Percentiles rank a stretch among this genome's conserved stretches.
These are phyloP conservation scores for Chlorella sp. DNA, from an alignment of 139 green algal genomes.

Conservation along the genomic window DNA sequence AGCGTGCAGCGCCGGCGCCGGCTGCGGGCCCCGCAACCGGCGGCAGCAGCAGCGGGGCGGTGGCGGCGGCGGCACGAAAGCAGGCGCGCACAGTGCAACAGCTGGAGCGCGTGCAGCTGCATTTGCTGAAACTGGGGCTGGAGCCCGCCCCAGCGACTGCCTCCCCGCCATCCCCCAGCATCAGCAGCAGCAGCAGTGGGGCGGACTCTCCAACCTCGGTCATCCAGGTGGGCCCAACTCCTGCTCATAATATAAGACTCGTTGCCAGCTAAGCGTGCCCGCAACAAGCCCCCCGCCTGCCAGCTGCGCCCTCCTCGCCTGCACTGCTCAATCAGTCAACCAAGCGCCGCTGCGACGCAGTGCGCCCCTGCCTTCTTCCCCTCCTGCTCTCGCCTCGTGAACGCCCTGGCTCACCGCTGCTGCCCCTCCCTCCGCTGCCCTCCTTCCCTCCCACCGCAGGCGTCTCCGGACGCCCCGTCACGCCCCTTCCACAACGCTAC, in stretches of 20 bases:
- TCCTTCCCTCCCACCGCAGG: background rate
- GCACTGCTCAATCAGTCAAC: too few relatives aligned
- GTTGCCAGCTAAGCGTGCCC: too few relatives aligned
- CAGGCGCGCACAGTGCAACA: background rate
- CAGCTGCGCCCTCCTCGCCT: too few relatives aligned
- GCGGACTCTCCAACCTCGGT: background rate
- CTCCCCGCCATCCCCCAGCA: background rate
- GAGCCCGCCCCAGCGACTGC: background rate
- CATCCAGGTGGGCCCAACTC: background rate
- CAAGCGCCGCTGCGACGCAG: too few relatives aligned
- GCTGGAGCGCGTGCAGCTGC: constrained; percentile 21
- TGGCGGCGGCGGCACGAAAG: constrained; percentile 3
- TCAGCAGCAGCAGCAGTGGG: background rate
- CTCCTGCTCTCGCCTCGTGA: background rate
- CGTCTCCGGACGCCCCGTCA: background rate
- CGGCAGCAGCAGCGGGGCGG: background rate
- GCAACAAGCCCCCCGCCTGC: too few relatives aligned
- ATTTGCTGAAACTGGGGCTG: background rate
- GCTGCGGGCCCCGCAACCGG: background rate
- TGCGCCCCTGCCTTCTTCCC: background rate
- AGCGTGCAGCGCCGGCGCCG: background rate
- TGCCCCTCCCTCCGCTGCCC: too few relatives aligned
- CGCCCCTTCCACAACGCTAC: background rate
- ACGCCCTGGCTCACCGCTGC: background rate
- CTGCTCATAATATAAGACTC: too few relatives aligned